Percentiles rank a stretch among this genome's conserved stretches.
These are phyloP conservation scores for Fusarium palustre DNA, from an alignment of 2,329 filamentous ascomycete genomes.

Conservation along the genomic window DNA sequence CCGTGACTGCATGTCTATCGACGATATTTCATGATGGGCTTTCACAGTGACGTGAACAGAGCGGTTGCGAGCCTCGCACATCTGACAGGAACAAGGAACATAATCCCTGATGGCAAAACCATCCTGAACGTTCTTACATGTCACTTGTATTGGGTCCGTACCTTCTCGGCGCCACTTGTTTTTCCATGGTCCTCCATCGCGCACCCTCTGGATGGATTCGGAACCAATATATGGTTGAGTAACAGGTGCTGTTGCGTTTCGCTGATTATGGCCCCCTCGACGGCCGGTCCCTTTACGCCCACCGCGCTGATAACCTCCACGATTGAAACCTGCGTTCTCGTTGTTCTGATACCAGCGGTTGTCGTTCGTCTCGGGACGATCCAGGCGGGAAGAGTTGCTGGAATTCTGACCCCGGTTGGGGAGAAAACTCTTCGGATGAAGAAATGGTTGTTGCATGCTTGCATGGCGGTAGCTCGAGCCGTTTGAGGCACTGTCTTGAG, in stretches of 20 bases:
- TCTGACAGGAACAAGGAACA: constrained; percentile 47
- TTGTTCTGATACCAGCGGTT: constrained; percentile 25
- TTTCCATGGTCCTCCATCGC: constrained; percentile 31
- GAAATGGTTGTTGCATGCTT: constrained; percentile 7
- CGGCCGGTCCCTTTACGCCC: constrained; percentile 27
- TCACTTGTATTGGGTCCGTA: constrained; percentile 10
- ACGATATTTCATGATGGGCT: not conserved
- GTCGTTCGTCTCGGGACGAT: constrained; percentile 16
- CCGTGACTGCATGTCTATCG: constrained; percentile 45
- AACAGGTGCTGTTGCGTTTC: constrained; percentile 38
- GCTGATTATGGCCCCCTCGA: constrained; percentile 34
- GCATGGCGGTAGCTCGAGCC: constrained; percentile 16
- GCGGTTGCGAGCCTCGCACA: constrained; percentile 49
- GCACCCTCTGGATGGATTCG: constrained; percentile 27
- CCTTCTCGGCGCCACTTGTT: constrained; percentile 36
- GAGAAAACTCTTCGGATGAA: constrained; percentile 5
- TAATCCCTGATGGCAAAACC: constrained; percentile 39
- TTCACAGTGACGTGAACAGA: constrained; percentile 48
- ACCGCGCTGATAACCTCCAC: constrained; percentile 28
- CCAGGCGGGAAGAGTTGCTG: constrained; percentile 20
- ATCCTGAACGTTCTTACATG: constrained; percentile 43
- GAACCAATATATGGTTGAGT: constrained; percentile 12
- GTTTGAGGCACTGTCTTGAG: constrained; percentile 13
- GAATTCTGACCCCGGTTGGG: constrained; percentile 11
- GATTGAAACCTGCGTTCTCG: constrained; percentile 23